Evolutionary conservation across 2,329 filamentous ascomycete genomes (phyloP), one percentile per base, ranked within the genome.

Genomic region (Calonectria multiphialidica): DNA sequence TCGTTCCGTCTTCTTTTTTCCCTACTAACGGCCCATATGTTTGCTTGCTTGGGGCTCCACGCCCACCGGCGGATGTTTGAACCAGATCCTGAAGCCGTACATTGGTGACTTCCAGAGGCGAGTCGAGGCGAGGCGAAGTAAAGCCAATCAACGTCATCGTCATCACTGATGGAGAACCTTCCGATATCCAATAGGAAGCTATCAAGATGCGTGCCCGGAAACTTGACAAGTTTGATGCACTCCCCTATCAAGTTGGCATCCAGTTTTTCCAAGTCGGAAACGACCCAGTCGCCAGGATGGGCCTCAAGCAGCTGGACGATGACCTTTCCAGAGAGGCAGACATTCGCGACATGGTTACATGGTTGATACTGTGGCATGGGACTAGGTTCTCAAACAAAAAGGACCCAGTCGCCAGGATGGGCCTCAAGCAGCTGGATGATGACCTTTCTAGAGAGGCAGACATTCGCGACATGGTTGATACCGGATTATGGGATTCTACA

Each of bases 191-290:
- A 0, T 93, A 96, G 82, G 87, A 87, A 9, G 87, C 92, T 30
- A 91, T 98, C 59, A 86, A 94, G 47, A 82, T 84, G 4, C 87
- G 90, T 1, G 96, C 95, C 0, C 88, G 88, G 82, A 92, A 90
- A 79, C 89, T 98, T 37, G 93, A 97, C 79, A 83, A 83, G 64
- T 82, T 93, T 9, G 88, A 92, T 9, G 95, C 95, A 0, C 91
- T 93, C 5, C 88, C 92, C 1, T 94, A 94, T 87, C 97, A 98
- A 85, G 87, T 98, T 10, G 96, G 96, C 40, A 91, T 98, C 69
- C 96, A 98, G 82, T 98, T 98, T 86, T 98, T 98, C 87, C 96
- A 98, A 84, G 94, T 98, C 53, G 96, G 97, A 69, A 88, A 90
- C 62, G 94, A 98, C 77, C 80, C 84, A 0, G 86, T 83, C 0